Evolutionary conservation across 1,284 basidiomycete genomes (phyloP).

Genomic region (Rhizoctonia solani): DNA sequence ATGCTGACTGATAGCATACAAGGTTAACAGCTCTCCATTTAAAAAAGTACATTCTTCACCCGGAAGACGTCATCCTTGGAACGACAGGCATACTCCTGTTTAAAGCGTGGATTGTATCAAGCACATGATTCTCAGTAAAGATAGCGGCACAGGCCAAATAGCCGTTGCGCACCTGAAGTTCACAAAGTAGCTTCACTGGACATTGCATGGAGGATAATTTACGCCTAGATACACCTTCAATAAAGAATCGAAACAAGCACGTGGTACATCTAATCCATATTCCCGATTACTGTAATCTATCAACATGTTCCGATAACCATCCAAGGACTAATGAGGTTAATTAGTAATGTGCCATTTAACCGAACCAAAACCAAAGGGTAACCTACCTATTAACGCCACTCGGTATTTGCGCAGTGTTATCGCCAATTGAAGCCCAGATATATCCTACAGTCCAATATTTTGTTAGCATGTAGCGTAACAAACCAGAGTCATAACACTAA

Average conservation of each 20-base stretch:
- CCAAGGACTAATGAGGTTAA: not conserved
- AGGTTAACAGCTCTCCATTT: no score
- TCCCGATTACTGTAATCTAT: not conserved
- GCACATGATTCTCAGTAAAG: no score
- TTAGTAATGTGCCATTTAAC: not conserved
- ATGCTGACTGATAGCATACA: no score
- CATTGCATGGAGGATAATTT: conserved; percentile 4
- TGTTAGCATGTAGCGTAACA: not conserved
- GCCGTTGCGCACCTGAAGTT: no score
- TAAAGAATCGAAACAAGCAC: not conserved
- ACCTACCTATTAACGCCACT: conserved; percentile 2
- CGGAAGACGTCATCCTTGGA: no score
- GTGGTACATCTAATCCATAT: not conserved
- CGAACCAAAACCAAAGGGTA: not conserved
- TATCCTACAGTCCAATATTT: not conserved
- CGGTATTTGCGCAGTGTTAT: conserved; percentile 10
- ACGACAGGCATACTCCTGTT: no score
- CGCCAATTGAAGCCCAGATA: conserved; percentile 3
- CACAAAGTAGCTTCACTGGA: no score
- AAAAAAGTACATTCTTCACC: no score
- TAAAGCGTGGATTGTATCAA: no score
- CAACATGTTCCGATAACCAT: conserved; percentile 18
- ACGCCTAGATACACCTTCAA: conserved; percentile 8
- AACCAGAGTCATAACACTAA: not conserved
- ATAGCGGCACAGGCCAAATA: no score